Conservation (phyloP, 805 yeast genomes). For the Tetrapisispora namnaoensis region DNA sequence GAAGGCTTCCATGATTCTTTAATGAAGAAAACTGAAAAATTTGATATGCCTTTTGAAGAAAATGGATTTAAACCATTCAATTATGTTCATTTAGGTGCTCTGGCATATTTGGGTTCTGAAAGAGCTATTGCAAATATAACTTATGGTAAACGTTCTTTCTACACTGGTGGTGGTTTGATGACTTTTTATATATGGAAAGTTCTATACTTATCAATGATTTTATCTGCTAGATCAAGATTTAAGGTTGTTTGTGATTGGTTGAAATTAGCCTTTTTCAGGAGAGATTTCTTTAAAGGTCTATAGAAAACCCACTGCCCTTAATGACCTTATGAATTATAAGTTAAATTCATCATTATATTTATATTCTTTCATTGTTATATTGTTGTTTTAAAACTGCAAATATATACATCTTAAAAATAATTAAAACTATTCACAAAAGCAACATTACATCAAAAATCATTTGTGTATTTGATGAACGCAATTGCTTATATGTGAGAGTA, state of each 20-base stretch:
- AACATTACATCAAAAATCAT: background rate
- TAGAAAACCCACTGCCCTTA: constrained; percentile 8
- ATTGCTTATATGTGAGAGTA: background rate
- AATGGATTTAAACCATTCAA: constrained; percentile 54
- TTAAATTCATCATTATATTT: background rate
- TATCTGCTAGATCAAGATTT: constrained; percentile 78
- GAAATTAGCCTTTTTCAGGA: constrained; percentile 79
- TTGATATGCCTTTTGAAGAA: constrained; percentile 36
- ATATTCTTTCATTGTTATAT: background rate
- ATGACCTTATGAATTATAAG: background rate
- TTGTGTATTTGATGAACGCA: background rate
- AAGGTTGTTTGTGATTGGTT: constrained; percentile 83
- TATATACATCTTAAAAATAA: background rate
- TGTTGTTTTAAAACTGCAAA: background rate
- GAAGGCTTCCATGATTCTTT: constrained; percentile 33
- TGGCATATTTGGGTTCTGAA: constrained; percentile 89
- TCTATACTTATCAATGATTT: constrained; percentile 81
- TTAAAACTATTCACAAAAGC: background rate
- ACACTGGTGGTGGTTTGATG: constrained; percentile 77
- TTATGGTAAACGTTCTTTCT: constrained; percentile 66
- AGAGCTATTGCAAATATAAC: constrained; percentile 89
- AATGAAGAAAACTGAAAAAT: constrained; percentile 26
- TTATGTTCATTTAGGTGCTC: constrained; percentile 82
- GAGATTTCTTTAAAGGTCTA: constrained; percentile 85
- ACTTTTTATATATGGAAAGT: constrained; percentile 92